Conservation (phyloP, 176 grass and related monocot genomes). For the Oryza punctata region DNA sequence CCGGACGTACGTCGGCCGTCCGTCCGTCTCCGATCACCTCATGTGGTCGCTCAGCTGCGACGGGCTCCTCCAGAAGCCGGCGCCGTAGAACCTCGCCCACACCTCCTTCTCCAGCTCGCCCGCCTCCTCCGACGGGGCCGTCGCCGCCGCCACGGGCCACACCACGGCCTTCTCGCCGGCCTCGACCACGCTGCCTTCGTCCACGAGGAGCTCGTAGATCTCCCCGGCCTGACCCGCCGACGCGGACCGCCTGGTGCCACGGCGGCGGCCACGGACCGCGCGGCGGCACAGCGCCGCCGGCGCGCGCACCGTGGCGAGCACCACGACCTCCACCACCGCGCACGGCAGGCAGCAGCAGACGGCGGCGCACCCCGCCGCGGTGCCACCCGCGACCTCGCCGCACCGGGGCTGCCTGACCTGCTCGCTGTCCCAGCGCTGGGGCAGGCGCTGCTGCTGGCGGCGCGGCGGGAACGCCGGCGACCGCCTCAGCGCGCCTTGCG, state of each 20-base stretch:
- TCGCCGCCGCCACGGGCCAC: not conserved
- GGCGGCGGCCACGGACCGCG: slow-evolving; percentile 40
- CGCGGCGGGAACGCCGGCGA: slow-evolving; percentile 42
- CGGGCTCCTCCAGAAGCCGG: slow-evolving; percentile 91
- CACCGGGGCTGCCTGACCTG: slow-evolving; percentile 15
- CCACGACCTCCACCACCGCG: slow-evolving; percentile 64
- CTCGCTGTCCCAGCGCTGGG: slow-evolving; percentile 44
- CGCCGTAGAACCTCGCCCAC: slow-evolving; percentile 70
- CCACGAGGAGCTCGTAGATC: slow-evolving; percentile 53
- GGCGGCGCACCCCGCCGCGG: slow-evolving; percentile 71
- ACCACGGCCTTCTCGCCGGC: not conserved
- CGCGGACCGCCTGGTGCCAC: not conserved
- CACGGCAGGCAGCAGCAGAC: slow-evolving; percentile 84
- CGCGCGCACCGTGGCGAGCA: slow-evolving; percentile 74
- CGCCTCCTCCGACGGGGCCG: slow-evolving; percentile 1
- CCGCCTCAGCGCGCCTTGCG: slow-evolving; percentile 17
- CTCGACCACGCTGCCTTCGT: not conserved
- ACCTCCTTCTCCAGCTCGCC: slow-evolving; percentile 77
- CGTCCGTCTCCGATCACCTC: slow-evolving; percentile 31
- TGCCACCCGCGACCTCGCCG: slow-evolving; percentile 75
- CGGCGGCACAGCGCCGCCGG: slow-evolving; percentile 61
- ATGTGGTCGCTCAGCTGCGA: slow-evolving; percentile 57
- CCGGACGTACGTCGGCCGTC: not conserved
- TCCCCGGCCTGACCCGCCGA: slow-evolving; percentile 44
- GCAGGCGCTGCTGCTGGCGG: slow-evolving; percentile 15